Conservation (phyloP, 2,329 filamentous ascomycete genomes). For the Tricladium varicosporioides region DNA sequence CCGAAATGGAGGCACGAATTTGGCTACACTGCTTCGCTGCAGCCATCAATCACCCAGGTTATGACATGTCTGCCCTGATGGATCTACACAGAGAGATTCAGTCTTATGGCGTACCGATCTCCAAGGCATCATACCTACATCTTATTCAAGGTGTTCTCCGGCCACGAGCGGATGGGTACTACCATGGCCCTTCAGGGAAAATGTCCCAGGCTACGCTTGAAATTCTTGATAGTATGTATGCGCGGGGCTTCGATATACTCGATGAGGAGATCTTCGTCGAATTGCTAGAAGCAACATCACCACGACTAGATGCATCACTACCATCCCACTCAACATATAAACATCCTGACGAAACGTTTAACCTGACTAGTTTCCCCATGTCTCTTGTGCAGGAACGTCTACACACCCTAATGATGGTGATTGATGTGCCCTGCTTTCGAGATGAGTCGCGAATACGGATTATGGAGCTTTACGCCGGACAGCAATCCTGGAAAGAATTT, state of each 20-base stretch:
- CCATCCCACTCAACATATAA: conserved; percentile 31
- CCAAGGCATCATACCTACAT: conserved; percentile 34
- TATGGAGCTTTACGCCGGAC: conserved; percentile 45
- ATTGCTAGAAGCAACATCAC: conserved; percentile 24
- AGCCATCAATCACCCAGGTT: conserved; percentile 38
- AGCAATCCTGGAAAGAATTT: conserved; percentile 53
- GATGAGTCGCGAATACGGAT: conserved; percentile 41
- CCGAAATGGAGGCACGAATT: conserved; percentile 35
- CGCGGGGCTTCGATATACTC: conserved; percentile 40
- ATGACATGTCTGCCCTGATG: conserved; percentile 36
- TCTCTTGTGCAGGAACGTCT: conserved; percentile 31
- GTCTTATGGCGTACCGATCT: conserved; percentile 35
- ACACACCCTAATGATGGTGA: conserved; percentile 44
- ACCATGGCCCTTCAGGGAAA: conserved; percentile 3
- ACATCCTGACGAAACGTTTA: conserved; percentile 21
- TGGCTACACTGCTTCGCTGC: conserved; percentile 39
- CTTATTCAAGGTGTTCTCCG: conserved; percentile 39
- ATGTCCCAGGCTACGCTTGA: conserved; percentile 36
- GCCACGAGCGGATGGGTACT: conserved; percentile 26
- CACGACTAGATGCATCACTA: not conserved
- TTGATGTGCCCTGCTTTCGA: conserved; percentile 43
- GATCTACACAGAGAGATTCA: conserved; percentile 36
- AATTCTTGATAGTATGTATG: conserved; percentile 41
- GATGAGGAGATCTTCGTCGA: conserved; percentile 32
- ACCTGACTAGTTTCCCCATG: conserved; percentile 21